Base-by-base conservation (phyloP, 768 basidiomycete species). In the Strobilomyces echinocephalus region DNA sequence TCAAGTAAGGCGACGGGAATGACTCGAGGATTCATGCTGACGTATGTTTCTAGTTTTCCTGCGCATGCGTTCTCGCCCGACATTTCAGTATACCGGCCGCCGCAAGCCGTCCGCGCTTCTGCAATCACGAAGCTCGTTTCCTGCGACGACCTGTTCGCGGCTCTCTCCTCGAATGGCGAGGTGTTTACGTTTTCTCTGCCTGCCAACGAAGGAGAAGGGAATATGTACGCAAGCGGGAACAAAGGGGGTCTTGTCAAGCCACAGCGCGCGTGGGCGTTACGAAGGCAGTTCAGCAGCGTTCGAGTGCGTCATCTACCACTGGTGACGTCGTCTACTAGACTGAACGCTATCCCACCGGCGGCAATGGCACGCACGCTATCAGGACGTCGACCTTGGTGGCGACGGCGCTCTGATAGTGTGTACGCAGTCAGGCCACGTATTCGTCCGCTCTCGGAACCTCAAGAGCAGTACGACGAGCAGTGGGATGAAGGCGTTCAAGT, bases 401-500 rank as follows among this genome's bases (percentile, higher is more conserved):
- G 93, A 97, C 58, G 91, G 94, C 5, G 82, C 87, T 15, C 81
- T 97, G 63, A 86, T 97, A 64, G 79, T 98, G 43, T 97, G 91
- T 71, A 98, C 95, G 2, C 84, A 88, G 57, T 95, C 95, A 5
- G 95, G 95, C 0, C 94, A 97, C 61, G 94, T 95, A 31, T 97
- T 88, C 64, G 78, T 95, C 21, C 87, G 94, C 21, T 77, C 83
- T 18, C 80, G 91, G 26, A 82, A 73, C 53, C 55, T 56, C 50
- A 71, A 63, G 58, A 58, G 51, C 6, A 52, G 43, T 20, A 49
- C 50, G 65, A 67, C 55, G 48, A 62, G 61, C 24, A 58, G 40
- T 42, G 69, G 56, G 39, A 57, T 53, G 6, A 87, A 86, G 64
- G 65, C 80, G 1, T 80, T 80, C 74, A 93, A 87, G 71, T 95